These are phyloP conservation scores for Tolypocladium tundrense DNA, from an alignment of 2,329 filamentous ascomycete species.

Conservation along the genomic window DNA sequence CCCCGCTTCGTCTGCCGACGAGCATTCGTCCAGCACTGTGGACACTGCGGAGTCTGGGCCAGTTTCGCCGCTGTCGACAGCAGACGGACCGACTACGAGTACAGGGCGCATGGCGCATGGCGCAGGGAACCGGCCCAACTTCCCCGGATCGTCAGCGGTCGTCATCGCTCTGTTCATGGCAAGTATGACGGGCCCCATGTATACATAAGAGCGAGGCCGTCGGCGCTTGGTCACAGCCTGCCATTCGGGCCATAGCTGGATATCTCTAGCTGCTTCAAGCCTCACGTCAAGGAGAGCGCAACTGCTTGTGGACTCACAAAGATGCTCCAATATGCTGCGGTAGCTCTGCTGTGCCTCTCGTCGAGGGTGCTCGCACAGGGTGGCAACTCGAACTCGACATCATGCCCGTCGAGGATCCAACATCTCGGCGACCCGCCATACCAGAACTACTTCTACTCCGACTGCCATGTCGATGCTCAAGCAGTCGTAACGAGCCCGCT, in stretches of 20 bases:
- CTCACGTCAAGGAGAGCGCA: neutral
- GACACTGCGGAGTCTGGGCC: neutral
- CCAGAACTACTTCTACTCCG: constrained; percentile 56
- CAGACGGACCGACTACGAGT: neutral
- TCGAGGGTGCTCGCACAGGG: neutral
- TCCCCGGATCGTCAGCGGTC: neutral
- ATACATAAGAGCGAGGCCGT: neutral
- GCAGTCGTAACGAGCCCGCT: constrained; percentile 51
- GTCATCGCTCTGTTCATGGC: neutral
- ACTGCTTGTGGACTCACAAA: neutral
- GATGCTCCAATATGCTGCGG: neutral
- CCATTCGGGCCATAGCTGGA: neutral
- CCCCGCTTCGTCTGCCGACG: neutral
- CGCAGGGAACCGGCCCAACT: neutral
- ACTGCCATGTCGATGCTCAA: constrained; percentile 49
- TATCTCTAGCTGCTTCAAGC: neutral
- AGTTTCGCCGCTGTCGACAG: neutral
- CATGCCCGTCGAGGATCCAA: neutral
- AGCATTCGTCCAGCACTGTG: neutral
- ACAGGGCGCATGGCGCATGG: neutral
- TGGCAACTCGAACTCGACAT: neutral
- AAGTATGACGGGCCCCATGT: neutral
- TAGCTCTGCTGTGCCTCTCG: neutral
- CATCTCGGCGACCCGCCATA: constrained; percentile 46
- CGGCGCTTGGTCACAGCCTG: neutral